A percentile compares a stretch with the other conserved stretches of the same genome.
These are phyloP conservation scores for Ampelocalamus luodianensis DNA, from an alignment of 176 grass and related monocot genomes.

Conservation along the genomic window DNA sequence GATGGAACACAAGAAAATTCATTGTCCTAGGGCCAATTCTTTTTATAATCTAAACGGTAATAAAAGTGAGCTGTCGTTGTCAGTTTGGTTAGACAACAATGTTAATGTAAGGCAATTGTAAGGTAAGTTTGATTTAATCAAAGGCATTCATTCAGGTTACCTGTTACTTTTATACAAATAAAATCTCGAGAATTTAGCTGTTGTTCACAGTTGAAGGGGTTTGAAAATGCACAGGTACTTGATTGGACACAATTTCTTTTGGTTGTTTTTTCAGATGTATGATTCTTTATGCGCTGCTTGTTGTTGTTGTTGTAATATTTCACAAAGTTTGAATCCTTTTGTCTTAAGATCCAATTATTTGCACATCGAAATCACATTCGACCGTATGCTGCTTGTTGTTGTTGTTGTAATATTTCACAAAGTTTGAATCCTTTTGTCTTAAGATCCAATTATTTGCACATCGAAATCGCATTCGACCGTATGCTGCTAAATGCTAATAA, in stretches of 20 bases:
- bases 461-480: not conserved
- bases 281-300: not conserved
- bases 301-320: slow-evolving; percentile 4
- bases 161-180: slow-evolving; percentile 11
- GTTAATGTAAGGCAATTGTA: slow-evolving; percentile 13
- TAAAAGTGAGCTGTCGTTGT: slow-evolving; percentile 11
- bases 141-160: not conserved
- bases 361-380: not conserved
- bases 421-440: not conserved
- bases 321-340: not conserved
- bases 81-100: not conserved
- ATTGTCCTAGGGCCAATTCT: not conserved
- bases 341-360: not conserved
- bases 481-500: not conserved
- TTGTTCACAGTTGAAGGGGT: not conserved
- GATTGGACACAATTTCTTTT: slow-evolving; percentile 2
- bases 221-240: not conserved
- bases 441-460: not conserved
- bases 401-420: slow-evolving; percentile 6
- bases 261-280: not conserved
- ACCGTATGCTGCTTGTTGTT: not conserved
- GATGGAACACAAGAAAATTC: not conserved
- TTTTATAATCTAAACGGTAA: not conserved
- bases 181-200: not conserved
- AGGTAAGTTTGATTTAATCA: not conserved